These are phyloP conservation scores for Aciculosporium take DNA, from an alignment of 2,329 filamentous ascomycete species.

Conservation along the genomic window DNA sequence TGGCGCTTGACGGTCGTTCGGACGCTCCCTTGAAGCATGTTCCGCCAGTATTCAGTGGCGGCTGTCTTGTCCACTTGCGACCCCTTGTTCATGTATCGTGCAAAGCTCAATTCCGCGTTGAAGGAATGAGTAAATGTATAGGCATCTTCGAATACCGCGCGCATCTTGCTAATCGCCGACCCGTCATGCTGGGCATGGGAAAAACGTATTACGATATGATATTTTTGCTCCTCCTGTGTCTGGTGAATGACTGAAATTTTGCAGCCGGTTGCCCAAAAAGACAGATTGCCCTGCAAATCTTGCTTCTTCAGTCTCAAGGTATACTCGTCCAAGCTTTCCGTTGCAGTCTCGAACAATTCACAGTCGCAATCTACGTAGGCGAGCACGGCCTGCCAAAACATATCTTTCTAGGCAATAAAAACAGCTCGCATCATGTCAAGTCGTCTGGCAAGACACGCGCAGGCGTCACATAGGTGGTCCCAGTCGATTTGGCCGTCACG, in stretches of 20 bases:
- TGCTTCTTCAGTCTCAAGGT: slow-evolving; percentile 2
- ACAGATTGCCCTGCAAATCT: background rate
- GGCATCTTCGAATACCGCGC: background rate
- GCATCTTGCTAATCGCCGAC: slow-evolving; percentile 2
- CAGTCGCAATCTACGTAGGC: background rate
- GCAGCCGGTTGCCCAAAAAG: background rate
- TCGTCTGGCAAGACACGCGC: background rate
- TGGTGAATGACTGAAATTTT: slow-evolving; percentile 1
- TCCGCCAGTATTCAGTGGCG: slow-evolving; percentile 1
- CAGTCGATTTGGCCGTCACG: background rate
- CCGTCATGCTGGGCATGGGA: slow-evolving; percentile 4
- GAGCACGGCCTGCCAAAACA: slow-evolving; percentile 2
- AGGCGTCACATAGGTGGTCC: background rate
- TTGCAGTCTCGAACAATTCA: background rate
- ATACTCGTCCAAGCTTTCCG: background rate
- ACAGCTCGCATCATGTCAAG: slow-evolving; percentile 3
- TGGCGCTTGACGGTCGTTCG: slow-evolving; percentile 1
- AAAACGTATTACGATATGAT: slow-evolving; percentile 1
- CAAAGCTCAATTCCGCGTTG: background rate
- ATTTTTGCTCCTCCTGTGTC: background rate
- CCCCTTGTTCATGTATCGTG: background rate
- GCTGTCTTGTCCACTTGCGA: background rate
- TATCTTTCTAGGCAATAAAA: slow-evolving; percentile 2
- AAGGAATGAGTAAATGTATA: background rate
- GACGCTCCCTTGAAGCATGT: slow-evolving; percentile 1